Evolutionary conservation across 768 basidiomycete genomes (phyloP), one percentile per base, ranked within the genome.

Genomic region (Mycena haematopus): DNA sequence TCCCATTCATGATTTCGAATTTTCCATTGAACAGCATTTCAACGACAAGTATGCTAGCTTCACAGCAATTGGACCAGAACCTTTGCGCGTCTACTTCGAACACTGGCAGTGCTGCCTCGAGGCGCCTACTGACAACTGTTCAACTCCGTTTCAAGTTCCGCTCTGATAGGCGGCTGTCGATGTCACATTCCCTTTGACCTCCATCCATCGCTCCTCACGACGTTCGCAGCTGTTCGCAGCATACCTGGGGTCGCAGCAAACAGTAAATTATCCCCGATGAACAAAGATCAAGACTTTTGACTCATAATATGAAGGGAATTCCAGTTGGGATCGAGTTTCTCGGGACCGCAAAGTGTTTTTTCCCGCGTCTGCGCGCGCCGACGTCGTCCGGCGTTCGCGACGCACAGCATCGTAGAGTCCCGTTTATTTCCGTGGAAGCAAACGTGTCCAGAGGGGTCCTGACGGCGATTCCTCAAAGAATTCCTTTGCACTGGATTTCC

Each of bases 401-500:
- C 47, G 27, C 56, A 58, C 57, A 58, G 57, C 55, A 56, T 47
- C 31, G 44, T 33, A 17, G 2, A 27, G 17, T 33, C 21, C 33
- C 14, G 25, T 19, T 24, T 35, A 31, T 33, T 24, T 36, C 22
- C 35, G 56, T 19, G 57, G 57, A 44, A n/a, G 42, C n/a, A 19
- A 59, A 46, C 56, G 56, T 51, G 58, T 35, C 7, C 11, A 9
- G 29, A 50, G 38, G 49, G 58, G 56, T 46, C 31, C 27, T 11
- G 14, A 8, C 31, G 13, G 35, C 21, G 15, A 58, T 62, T 49
- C 54, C 33, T 31, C 49, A 25, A 36, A 56, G 60, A 62, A 62
- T n/a, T 51, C 31, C 49, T 35, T 27, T 51, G 60, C 60, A 62
- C 60, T 56, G 61, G 55, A 62, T 60, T 62, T 33, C 11, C n/a